A percentile compares a stretch with the other conserved stretches of the same genome.
Conservation (phyloP, 116 monocot genomes). For the Thalassia testudinum region DNA sequence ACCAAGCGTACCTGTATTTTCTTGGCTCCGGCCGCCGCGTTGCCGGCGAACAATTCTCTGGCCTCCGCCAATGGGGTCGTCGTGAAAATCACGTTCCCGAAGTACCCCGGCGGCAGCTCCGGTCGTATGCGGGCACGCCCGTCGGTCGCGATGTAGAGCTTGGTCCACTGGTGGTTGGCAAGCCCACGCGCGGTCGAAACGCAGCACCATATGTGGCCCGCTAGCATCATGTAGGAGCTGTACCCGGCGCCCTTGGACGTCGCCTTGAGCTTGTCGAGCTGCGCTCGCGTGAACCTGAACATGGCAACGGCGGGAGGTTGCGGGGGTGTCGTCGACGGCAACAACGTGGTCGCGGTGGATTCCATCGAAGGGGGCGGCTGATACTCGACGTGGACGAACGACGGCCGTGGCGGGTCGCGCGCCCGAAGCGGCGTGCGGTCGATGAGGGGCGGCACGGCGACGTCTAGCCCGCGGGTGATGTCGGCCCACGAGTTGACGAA, state of each 20-base stretch:
- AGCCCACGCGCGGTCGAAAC: slow-evolving; percentile 53
- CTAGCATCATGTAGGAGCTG: slow-evolving; percentile 47
- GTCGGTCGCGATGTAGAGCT: slow-evolving; percentile 75
- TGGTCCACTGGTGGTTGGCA: slow-evolving; percentile 32
- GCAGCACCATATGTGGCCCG: slow-evolving; percentile 77
- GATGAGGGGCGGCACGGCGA: slow-evolving; percentile 57
- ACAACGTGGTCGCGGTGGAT: too few relatives aligned
- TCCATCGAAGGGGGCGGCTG: background rate
- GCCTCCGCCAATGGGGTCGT: slow-evolving; percentile 45
- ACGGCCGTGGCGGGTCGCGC: slow-evolving; percentile 49
- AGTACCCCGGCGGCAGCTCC: slow-evolving; percentile 51
- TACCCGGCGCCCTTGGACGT: slow-evolving; percentile 12
- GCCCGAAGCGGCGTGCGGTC: slow-evolving; percentile 76
- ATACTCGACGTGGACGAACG: slow-evolving; percentile 41
- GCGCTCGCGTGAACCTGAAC: slow-evolving; percentile 29
- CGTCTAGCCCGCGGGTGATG: slow-evolving; percentile 48
- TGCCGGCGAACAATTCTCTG: slow-evolving; percentile 20
- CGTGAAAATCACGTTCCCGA: slow-evolving; percentile 83
- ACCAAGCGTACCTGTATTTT: slow-evolving; percentile 15
- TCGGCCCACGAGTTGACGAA: slow-evolving; percentile 99
- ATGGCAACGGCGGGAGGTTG: slow-evolving; percentile 23
- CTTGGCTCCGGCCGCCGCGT: slow-evolving; percentile 23
- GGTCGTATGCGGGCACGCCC: slow-evolving; percentile 62
- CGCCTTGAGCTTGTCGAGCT: slow-evolving; percentile 26
- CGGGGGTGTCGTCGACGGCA: background rate